Evolutionary conservation across 1,139 yeast species (phyloP), one percentile per base, ranked within the genome.

Genomic region (Wickerhamomyces sp.): DNA sequence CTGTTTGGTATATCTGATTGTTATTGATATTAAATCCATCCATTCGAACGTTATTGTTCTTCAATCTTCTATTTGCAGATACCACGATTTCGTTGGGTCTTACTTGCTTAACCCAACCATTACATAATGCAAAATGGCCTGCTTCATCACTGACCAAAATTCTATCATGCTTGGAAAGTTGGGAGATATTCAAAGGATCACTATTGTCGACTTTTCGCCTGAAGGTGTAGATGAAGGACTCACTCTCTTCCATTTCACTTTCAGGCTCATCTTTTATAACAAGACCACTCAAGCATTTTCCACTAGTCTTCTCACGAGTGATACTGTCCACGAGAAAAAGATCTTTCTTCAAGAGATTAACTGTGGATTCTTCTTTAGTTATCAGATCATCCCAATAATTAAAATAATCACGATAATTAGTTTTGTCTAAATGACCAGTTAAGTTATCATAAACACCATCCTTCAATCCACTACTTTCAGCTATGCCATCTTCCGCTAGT

Each of bases 61-160:
- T 35, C 52, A 48, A n/a, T 56, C 56, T n/a, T 52, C 53, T n/a
- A 47, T 51, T 27, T 1, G 56, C 46, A 6, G 48, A 42, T 8
- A 54, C 37, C 2, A 40, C 37, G 3, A 54, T 29, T 4, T 29
- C 46, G 17, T 61, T 61, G 0, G 67, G 59, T 21, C 68, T 59
- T 0, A 86, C 63, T 3, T 61, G 54, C 10, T 67, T 60, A 5
- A 89, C 68, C 36, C 60, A 61, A 0, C 95, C 96, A 41, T 70
- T 70, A 2, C 89, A 78, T 22, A 89, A 56, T 0, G 88, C 85
- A 59, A 81, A 81, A 58, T 83, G 89, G 1, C 96, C 96, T 0
- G 61, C 50, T 52, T 86, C 95, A 57, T 87, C 96, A 53, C 96
- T 87, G 1, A 89, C 66, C 18, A 84, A 70, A 2, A 90, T 74